Evolutionary conservation across 352 stramenopile species (phyloP).

Genomic region (Thalassiosira livingstoniorum): DNA sequence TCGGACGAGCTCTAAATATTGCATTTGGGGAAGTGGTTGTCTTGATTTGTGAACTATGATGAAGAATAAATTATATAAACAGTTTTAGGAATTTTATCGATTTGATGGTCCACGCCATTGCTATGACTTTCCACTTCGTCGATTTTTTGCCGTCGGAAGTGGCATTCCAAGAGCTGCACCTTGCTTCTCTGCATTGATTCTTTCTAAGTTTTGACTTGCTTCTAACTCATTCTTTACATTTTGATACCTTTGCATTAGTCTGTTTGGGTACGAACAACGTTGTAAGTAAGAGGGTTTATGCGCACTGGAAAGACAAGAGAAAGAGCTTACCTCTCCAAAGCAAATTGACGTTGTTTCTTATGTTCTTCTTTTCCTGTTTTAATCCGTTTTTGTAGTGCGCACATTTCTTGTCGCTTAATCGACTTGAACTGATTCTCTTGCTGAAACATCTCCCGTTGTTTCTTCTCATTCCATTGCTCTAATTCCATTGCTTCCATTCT

Average conservation of each 20-base stretch:
- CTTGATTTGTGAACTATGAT: not conserved
- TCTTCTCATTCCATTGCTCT: constrained; percentile 94
- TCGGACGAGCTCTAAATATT: no score
- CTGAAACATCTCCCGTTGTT: constrained; percentile 95
- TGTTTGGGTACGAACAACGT: no score
- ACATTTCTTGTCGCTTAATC: constrained; percentile 91
- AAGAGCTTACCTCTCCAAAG: constrained; percentile 86
- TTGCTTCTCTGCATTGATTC: constrained; percentile 50
- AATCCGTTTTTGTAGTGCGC: constrained; percentile 93
- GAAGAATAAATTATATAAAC: not conserved
- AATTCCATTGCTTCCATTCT: constrained; percentile 93
- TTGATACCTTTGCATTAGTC: constrained; percentile 92
- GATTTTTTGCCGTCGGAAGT: not conserved
- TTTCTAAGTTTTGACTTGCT: constrained; percentile 93
- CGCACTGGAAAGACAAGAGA: not conserved
- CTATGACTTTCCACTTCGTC: not conserved
- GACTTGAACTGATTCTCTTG: constrained; percentile 95
- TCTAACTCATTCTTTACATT: constrained; percentile 96
- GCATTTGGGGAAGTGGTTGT: not conserved
- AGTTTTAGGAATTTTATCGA: not conserved
- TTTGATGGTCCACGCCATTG: not conserved
- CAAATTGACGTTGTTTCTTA: constrained; percentile 94
- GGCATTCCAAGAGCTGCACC: constrained; percentile 18
- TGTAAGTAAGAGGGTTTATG: not conserved
- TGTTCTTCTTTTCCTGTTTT: constrained; percentile 93